phyloP scores from a whole-genome alignment of 257 asterid genomes.

The Plantago major region DNA sequence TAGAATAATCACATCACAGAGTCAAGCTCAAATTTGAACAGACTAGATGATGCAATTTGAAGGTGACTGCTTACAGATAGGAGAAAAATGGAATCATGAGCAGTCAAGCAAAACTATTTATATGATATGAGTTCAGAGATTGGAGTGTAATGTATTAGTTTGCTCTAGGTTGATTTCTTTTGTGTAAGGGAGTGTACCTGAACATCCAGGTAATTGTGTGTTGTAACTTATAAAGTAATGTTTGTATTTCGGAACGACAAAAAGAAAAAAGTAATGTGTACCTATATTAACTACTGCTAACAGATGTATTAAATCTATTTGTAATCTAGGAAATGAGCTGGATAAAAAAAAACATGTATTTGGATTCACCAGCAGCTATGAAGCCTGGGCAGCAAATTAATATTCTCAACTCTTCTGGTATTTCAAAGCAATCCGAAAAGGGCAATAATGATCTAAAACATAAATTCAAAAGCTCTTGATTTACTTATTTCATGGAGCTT shows the following conservation, averaged over 20 bases:
- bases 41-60: neutral
- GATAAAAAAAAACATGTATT: neutral
- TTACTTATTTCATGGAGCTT: too few species aligned
- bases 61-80: neutral
- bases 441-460: too few species aligned
- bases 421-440: neutral
- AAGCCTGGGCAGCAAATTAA: neutral
- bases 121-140: slow-evolving; percentile 15
- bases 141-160: slow-evolving; percentile 19
- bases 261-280: neutral
- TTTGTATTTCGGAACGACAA: slow-evolving; percentile 13
- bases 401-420: neutral
- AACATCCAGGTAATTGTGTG: slow-evolving; percentile 14
- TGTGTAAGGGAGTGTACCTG: slow-evolving; percentile 12
- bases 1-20: neutral
- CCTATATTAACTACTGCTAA: slow-evolving; percentile 1
- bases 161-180: slow-evolving; percentile 9
- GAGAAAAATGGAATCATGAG: slow-evolving; percentile 11
- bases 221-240: slow-evolving; percentile 12
- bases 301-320: slow-evolving; percentile 14
- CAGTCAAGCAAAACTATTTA: slow-evolving; percentile 6
- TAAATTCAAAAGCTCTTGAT: too few species aligned
- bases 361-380: neutral
- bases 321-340: slow-evolving; percentile 12
- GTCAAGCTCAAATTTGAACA: slow-evolving; percentile 12